Conservation (phyloP, 495 filamentous ascomycete genomes). For the Cercophora newfieldiana region DNA sequence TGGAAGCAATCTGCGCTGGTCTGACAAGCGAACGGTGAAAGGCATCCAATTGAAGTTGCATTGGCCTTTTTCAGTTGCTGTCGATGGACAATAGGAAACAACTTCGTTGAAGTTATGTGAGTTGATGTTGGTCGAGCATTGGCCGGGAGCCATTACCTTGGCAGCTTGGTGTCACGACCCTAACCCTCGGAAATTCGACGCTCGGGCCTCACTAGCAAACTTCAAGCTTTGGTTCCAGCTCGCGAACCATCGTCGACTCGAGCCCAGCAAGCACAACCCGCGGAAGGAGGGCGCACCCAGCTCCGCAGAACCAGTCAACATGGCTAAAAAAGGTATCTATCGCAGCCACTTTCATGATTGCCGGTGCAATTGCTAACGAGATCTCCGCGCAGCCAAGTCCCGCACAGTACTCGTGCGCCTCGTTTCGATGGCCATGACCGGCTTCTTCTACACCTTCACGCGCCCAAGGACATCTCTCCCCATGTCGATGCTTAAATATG, state of each 20-base stretch:
- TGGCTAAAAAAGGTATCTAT: constrained; percentile 56
- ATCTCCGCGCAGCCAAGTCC: constrained; percentile 68
- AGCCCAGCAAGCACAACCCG: not conserved
- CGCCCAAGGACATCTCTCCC: constrained; percentile 79
- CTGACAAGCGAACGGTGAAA: too few relatives aligned
- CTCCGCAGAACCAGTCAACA: constrained; percentile 29
- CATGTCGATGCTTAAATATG: constrained; percentile 97
- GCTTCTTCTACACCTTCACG: constrained; percentile 88
- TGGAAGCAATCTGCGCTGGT: too few relatives aligned
- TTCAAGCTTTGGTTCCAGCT: not conserved
- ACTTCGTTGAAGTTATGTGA: too few relatives aligned
- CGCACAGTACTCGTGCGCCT: constrained; percentile 90
- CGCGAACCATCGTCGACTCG: not conserved
- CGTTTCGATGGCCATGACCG: constrained; percentile 97
- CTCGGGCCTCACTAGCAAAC: not conserved
- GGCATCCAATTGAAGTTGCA: too few relatives aligned
- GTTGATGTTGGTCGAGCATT: too few relatives aligned
- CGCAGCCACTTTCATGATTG: not conserved
- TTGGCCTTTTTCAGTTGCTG: too few relatives aligned
- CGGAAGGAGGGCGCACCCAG: constrained; percentile 5
- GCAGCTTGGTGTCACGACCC: not conserved
- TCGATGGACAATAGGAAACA: too few relatives aligned
- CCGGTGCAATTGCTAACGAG: not conserved
- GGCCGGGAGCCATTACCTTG: not conserved
- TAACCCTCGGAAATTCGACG: not conserved